Evolutionary conservation across 345 rosid genomes (phyloP), one percentile per base, ranked within the genome.

Genomic region (Brassica incana): DNA sequence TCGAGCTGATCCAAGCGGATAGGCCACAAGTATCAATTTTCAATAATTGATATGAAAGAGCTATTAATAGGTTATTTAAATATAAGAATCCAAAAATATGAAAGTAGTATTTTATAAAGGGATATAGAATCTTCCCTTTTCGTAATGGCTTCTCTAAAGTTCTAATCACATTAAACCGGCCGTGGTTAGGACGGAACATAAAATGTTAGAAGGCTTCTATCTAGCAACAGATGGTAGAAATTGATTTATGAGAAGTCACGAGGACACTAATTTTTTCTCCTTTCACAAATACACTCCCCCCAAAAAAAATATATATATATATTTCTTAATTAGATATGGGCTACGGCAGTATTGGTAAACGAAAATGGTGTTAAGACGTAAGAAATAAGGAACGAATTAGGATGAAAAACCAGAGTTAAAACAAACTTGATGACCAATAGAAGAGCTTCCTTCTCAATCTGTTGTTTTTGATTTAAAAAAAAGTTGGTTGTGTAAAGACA

Each of bases 401-500:
- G 54, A 48, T 15, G 54, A 5, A 48, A 14, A 48, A 48, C 54
- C 15, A 48, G 54, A 48, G 15, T 48, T 48, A 12, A 48, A 48
- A 48, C 6, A 48, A 14, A n/a, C 18, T 52, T 5, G 58, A 14
- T 48, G 56, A 5, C 20, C 18, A 52, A n/a, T n/a, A 5, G 20
- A 52, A n/a, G 58, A 52, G 35, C 14, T 67, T 18, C 61, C 56
- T 50, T 29, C 67, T 3, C 29, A 36, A 67, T 18, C 45, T 38
- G 45, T 38, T 38, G 10, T 8, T 38, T 35, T 35, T 29, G 32
- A 29, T 29, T 29, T 29, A 29, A 58, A 67, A 75, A 76, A 58
- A 67, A 67, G 73, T 76, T 67, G 73, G 48, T 76, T 76, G 36
- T 68, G 27, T 27, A 68, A 40, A 15, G 35, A 38, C 4, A 54